Percentiles rank a stretch among this genome's conserved stretches.
phyloP scores from a whole-genome alignment of 352 stramenopile genomes.

The Phytopythium helicoides region DNA sequence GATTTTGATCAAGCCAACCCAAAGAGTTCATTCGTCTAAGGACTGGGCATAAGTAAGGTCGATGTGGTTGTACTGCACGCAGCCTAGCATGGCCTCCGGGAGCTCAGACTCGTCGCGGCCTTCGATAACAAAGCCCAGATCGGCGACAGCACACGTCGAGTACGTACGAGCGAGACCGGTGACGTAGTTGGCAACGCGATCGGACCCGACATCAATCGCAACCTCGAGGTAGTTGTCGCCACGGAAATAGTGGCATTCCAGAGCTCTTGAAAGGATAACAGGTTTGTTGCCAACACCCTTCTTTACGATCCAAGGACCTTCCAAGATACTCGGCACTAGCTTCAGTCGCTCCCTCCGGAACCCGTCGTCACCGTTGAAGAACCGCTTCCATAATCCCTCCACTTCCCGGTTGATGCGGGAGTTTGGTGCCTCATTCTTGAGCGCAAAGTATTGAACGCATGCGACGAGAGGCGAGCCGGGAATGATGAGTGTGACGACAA shows the following conservation, averaged over 20 bases:
- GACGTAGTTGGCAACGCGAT: constrained; percentile 73
- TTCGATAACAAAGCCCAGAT: constrained; percentile 83
- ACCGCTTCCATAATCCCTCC: constrained; percentile 55
- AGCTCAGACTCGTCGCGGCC: constrained; percentile 62
- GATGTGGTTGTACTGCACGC: constrained; percentile 75
- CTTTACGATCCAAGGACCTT: constrained; percentile 80
- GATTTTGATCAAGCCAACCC: not conserved
- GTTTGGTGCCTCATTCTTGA: constrained; percentile 26
- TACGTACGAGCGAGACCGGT: constrained; percentile 75
- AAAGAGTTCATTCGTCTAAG: constrained; percentile 16
- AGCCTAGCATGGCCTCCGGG: constrained; percentile 72
- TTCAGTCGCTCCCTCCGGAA: constrained; percentile 80
- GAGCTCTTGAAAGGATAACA: constrained; percentile 62
- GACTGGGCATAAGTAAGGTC: constrained; percentile 55
- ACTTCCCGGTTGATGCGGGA: constrained; percentile 22
- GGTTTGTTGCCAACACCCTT: constrained; percentile 79
- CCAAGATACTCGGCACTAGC: constrained; percentile 70
- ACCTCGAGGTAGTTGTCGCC: constrained; percentile 67
- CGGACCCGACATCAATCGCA: constrained; percentile 73
- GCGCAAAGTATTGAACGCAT: constrained; percentile 75
- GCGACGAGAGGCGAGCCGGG: constrained; percentile 62
- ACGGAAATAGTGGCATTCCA: constrained; percentile 66
- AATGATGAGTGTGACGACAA: constrained; percentile 73
- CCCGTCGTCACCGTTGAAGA: constrained; percentile 55
- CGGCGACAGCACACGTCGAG: constrained; percentile 56